phyloP scores from a whole-genome alignment of 345 rosid genomes.

The Pugionium dolabratum region DNA sequence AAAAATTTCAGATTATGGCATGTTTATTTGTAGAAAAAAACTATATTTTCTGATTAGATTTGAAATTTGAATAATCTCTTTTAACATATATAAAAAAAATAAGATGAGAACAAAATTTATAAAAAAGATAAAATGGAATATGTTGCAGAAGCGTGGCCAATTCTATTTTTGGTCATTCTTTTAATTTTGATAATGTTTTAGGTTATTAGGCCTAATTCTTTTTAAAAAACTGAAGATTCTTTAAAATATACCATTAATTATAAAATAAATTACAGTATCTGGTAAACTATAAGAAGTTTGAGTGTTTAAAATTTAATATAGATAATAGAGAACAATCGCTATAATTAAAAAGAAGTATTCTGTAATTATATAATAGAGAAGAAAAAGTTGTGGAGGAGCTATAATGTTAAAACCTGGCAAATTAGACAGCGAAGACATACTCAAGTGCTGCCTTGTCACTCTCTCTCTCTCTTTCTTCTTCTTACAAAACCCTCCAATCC shows the following conservation, averaged over 20 bases:
- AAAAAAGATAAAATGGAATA: too few species aligned
- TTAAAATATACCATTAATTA: neutral
- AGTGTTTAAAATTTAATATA: conserved; percentile 8
- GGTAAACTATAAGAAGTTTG: neutral
- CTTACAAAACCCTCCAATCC: conserved; percentile 44
- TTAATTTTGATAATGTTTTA: too few species aligned
- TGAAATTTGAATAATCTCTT: too few species aligned
- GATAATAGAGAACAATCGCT: conserved; percentile 22
- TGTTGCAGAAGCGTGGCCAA: too few species aligned
- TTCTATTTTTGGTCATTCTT: too few species aligned
- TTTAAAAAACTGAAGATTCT: neutral
- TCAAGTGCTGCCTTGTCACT: conserved; percentile 53
- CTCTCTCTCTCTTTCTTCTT: conserved; percentile 45
- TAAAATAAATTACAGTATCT: neutral
- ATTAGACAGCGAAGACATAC: conserved; percentile 56
- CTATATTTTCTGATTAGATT: too few species aligned
- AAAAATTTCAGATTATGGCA: too few species aligned
- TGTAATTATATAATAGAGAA: conserved; percentile 13
- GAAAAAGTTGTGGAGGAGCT: conserved; percentile 51
- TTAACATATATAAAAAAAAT: too few species aligned
- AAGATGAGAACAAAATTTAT: too few species aligned
- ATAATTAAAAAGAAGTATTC: conserved; percentile 25
- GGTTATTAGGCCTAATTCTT: too few species aligned
- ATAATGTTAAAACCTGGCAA: conserved; percentile 53
- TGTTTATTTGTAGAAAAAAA: too few species aligned